phyloP scores from a whole-genome alignment of 129 eudicot species.

The Smallanthus sonchifolius region DNA sequence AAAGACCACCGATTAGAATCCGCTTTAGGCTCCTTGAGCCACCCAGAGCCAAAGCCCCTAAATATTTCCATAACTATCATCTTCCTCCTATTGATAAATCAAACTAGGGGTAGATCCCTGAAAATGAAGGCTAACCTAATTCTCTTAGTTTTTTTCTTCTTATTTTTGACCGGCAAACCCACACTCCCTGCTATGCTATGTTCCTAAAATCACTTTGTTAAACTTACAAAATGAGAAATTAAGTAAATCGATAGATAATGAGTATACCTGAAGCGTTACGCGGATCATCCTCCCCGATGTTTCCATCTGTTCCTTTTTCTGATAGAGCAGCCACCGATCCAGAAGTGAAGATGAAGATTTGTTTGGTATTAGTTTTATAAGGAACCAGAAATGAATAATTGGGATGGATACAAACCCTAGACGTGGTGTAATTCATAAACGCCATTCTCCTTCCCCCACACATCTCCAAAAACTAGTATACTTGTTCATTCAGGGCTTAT shows the following conservation, averaged over 20 bases:
- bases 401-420: conserved; percentile 20
- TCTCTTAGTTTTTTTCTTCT: no score
- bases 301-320: conserved; percentile 18
- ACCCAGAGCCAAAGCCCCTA: no score
- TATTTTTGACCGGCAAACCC: background rate
- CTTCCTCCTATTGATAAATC: no score
- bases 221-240: background rate
- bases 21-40: no score
- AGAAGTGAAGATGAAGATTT: conserved; percentile 7
- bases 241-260: background rate
- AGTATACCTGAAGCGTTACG: conserved; percentile 24
- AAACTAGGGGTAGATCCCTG: no score
- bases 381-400: conserved; percentile 9
- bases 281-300: conserved; percentile 16
- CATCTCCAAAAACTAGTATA: background rate
- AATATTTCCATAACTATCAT: no score
- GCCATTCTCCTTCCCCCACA: conserved; percentile 10
- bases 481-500: no score
- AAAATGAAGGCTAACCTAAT: no score
- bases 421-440: conserved; percentile 1
- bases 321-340: conserved; percentile 17
- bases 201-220: no score
- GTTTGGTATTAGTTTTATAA: conserved; percentile 21
- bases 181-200: background rate
- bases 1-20: no score